Evolutionary conservation across 768 basidiomycete genomes (phyloP).

Genomic region (Cytidiella melzeri): DNA sequence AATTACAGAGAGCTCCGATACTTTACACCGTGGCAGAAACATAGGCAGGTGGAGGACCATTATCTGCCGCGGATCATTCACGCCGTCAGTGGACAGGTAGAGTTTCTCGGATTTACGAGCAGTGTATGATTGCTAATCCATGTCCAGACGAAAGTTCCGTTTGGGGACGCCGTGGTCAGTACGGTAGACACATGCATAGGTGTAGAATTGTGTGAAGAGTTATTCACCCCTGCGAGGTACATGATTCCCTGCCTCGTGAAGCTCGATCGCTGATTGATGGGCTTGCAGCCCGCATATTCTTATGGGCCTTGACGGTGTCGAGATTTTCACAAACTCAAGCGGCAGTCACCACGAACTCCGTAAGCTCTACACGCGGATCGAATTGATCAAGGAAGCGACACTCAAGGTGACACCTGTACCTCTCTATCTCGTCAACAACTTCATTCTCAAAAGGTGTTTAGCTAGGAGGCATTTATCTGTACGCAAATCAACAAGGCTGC

Average conservation of each 20-base stretch:
- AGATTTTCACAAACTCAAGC: constrained; percentile 98
- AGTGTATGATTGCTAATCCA: not conserved
- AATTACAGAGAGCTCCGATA: constrained; percentile 83
- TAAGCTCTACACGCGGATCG: constrained; percentile 87
- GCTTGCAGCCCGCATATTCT: constrained; percentile 88
- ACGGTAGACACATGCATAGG: constrained; percentile 95
- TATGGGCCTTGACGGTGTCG: constrained; percentile 98
- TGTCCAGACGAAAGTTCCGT: constrained; percentile 76
- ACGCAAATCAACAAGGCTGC: constrained; percentile 98
- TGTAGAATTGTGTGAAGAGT: constrained; percentile 93
- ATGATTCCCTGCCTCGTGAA: not conserved
- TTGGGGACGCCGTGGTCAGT: constrained; percentile 92
- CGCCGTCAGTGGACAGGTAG: constrained; percentile 82
- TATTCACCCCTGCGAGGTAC: constrained; percentile 94
- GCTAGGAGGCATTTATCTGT: constrained; percentile 96
- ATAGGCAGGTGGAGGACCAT: constrained; percentile 85
- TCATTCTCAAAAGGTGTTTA: constrained; percentile 27
- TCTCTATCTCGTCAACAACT: not conserved
- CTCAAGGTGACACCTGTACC: constrained; percentile 82
- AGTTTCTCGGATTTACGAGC: constrained; percentile 4
- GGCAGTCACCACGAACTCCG: constrained; percentile 98
- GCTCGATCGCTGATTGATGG: not conserved
- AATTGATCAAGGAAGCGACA: constrained; percentile 96
- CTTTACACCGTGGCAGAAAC: constrained; percentile 94
- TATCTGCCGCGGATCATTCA: constrained; percentile 87